Conservation (phyloP, 176 grass and related monocot species). For the Triticum timopheevii region DNA sequence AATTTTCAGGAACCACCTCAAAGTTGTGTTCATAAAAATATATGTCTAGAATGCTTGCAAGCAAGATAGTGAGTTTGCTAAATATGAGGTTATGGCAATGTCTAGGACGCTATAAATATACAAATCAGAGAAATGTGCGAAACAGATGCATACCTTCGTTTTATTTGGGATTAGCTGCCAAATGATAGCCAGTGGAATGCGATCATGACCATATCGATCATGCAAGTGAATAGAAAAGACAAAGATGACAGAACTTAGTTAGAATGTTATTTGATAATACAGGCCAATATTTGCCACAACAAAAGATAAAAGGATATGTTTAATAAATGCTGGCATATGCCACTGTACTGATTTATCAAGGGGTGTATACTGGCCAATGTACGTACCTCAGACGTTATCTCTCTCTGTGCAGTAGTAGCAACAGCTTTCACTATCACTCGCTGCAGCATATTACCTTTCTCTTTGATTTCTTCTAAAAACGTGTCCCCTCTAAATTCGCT, state of each 20-base stretch:
- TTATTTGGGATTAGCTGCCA: neutral
- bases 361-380: neutral
- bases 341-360: neutral
- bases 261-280: neutral
- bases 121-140: neutral
- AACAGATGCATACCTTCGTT: neutral
- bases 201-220: neutral
- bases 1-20: neutral
- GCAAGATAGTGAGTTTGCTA: neutral
- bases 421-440: neutral
- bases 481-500: neutral
- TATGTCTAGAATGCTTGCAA: neutral
- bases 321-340: neutral
- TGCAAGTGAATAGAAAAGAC: neutral
- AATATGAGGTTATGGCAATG: neutral
- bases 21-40: neutral
- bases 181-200: neutral
- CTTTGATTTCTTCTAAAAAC: neutral
- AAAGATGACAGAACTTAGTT: neutral
- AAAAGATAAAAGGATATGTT: neutral
- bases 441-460: neutral
- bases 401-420: neutral
- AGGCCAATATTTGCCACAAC: neutral
- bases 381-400: neutral
- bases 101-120: neutral